Conservation (phyloP, 768 basidiomycete genomes). For the Glaciozyma martinii region DNA sequence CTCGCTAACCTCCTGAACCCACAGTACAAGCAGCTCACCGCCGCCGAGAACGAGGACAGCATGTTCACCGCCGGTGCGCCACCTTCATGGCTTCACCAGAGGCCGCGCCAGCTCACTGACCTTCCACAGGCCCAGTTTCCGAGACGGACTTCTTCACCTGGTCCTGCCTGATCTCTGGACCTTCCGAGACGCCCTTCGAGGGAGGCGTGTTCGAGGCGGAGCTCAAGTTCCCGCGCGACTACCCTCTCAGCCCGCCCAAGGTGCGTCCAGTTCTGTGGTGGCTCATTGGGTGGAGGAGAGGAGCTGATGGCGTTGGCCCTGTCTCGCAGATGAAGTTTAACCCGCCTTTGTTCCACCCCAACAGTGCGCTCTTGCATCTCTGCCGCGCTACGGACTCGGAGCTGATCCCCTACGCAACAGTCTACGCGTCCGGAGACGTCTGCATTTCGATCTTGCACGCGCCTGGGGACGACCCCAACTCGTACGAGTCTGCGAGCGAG, state of each 20-base stretch:
- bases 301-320: neutral
- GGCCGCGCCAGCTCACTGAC: neutral
- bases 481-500: conserved; percentile 91
- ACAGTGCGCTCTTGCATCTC: conserved; percentile 53
- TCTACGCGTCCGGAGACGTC: conserved; percentile 91
- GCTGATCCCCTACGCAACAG: conserved; percentile 43
- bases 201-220: conserved; percentile 89
- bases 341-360: conserved; percentile 93
- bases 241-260: conserved; percentile 95
- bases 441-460: conserved; percentile 96
- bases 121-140: conserved; percentile 27
- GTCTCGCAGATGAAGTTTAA: conserved; percentile 74
- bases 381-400: neutral
- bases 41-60: conserved; percentile 49
- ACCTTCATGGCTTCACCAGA: conserved; percentile 14
- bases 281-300: neutral
- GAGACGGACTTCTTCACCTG: conserved; percentile 96
- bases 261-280: conserved; percentile 1
- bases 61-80: conserved; percentile 86
- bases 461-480: conserved; percentile 53
- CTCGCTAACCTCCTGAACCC: conserved; percentile 54
- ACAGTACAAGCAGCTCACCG: conserved; percentile 41
- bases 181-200: conserved; percentile 59
- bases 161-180: conserved; percentile 98
- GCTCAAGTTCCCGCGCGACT: conserved; percentile 72